Evolutionary conservation across 495 filamentous ascomycete genomes (phyloP).

Genomic region (Antarctomyces pellizariae): DNA sequence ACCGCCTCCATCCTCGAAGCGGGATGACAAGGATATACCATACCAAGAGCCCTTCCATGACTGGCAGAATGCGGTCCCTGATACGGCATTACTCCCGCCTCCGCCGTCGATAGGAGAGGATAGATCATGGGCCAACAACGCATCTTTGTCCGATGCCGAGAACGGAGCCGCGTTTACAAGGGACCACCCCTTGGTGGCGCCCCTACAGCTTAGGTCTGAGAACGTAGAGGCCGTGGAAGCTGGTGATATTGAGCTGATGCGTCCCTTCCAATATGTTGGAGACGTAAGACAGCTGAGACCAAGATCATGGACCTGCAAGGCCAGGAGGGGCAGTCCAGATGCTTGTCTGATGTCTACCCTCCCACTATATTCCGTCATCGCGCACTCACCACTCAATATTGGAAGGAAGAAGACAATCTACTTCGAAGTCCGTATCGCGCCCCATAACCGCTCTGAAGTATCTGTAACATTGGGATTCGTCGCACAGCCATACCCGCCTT

Average conservation of each 20-base stretch:
- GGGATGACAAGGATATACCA: too few species aligned
- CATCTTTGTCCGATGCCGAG: conserved; percentile 40
- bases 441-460: conserved; percentile 23
- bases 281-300: conserved; percentile 12
- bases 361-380: conserved; percentile 48
- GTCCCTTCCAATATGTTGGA: conserved; percentile 11
- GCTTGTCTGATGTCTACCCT: conserved; percentile 38
- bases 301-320: conserved; percentile 22
- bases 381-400: conserved; percentile 40
- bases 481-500: conserved; percentile 65
- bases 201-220: conserved; percentile 24
- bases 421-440: conserved; percentile 45
- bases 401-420: conserved; percentile 39
- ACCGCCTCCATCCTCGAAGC: conserved; percentile 16
- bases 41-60: conserved; percentile 31
- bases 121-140: conserved; percentile 48
- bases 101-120: conserved; percentile 50
- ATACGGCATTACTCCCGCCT: conserved; percentile 60
- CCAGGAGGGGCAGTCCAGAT: conserved; percentile 18
- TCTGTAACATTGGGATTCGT: conserved; percentile 55
- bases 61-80: conserved; percentile 57
- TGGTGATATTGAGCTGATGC: conserved; percentile 9
- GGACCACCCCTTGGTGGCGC: conserved; percentile 34
- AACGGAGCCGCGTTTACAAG: conserved; percentile 50
- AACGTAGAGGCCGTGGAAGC: conserved; percentile 9